Evolutionary conservation across 768 basidiomycete species (phyloP), one percentile per base, ranked within the genome.

Genomic region (Amanita phalloides): DNA sequence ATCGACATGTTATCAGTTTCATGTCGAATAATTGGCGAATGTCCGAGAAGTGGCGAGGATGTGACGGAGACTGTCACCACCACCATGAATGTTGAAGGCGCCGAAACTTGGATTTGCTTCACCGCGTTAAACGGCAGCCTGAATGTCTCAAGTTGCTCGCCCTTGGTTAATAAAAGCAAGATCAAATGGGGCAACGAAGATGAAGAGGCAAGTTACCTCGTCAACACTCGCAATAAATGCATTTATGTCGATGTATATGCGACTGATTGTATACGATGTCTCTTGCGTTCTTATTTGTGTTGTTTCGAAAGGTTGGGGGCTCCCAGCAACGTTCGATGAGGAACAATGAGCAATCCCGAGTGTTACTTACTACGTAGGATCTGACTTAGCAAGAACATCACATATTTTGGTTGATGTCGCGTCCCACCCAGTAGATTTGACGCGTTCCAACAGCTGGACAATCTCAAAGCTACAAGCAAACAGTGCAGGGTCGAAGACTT

Each of bases 291-390:
- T 54, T 53, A 82, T 68, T 41, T 70, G 62, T 9, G 63, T 60
- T 13, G 73, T 64, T 35, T 67, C 61, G 55, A 84, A 82, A 9
- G 80, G 76, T 53, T 85, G 83, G 9, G 83, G 82, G 55, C 83
- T 85, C 45, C 6, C 33, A 25, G 37, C 9, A 1, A 48, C 20
- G 51, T 7, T 49, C 36, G 13, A 44, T 11, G 17, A 25, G 14
- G 23, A 6, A 45, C 21, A 36, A 41, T 6, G 13, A 41, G 20
- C 44, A 17, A 21, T 26, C n/a, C 43, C 23, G 41, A 37, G 32
- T 7, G 56, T 30, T 20, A 65, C 79, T 54, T 50, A 83, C 81
- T 69, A 82, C 13, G 66, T 61, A 2, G 76, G 60, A 54, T 77
- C 72, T 20, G 62, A 66, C 11, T 56, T 61, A 10, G 80, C 75